phyloP scores from a whole-genome alignment of 2,329 filamentous ascomycete genomes.

The Fusarium poae region DNA sequence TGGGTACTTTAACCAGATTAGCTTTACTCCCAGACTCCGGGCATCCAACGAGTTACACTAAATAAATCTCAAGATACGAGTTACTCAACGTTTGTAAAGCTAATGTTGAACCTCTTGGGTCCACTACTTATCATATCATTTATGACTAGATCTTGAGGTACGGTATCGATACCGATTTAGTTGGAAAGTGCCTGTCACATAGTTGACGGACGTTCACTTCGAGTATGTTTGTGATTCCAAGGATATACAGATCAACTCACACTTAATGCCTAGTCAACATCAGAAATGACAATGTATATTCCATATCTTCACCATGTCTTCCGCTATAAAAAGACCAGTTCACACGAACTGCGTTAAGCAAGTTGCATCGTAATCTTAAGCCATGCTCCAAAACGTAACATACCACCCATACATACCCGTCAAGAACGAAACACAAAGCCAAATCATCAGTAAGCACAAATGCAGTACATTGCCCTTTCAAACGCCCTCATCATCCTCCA shows the following conservation, averaged over 20 bases:
- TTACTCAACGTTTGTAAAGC: neutral
- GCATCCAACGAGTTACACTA: neutral
- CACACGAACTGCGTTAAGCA: slow-evolving; percentile 5
- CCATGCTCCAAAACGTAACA: slow-evolving; percentile 38
- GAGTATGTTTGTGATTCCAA: neutral
- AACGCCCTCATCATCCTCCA: slow-evolving; percentile 41
- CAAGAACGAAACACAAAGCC: slow-evolving; percentile 23
- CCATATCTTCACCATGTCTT: slow-evolving; percentile 14
- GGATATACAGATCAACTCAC: neutral
- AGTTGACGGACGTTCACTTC: no score
- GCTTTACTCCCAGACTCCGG: neutral
- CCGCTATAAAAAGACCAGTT: neutral
- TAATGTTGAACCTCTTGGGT: neutral
- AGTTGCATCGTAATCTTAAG: slow-evolving; percentile 41
- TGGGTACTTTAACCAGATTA: neutral
- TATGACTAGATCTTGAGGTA: neutral
- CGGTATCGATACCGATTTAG: neutral
- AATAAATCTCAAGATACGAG: slow-evolving; percentile 1
- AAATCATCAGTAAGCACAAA: slow-evolving; percentile 25
- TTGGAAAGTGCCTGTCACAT: neutral
- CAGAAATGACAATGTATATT: slow-evolving; percentile 8
- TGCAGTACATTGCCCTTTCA: slow-evolving; percentile 19
- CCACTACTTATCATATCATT: neutral
- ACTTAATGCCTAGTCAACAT: no score
- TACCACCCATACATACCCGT: slow-evolving; percentile 42